phyloP scores from a whole-genome alignment of 2,329 filamentous ascomycete genomes.

The Zelopaecilomyces penicillatus region DNA sequence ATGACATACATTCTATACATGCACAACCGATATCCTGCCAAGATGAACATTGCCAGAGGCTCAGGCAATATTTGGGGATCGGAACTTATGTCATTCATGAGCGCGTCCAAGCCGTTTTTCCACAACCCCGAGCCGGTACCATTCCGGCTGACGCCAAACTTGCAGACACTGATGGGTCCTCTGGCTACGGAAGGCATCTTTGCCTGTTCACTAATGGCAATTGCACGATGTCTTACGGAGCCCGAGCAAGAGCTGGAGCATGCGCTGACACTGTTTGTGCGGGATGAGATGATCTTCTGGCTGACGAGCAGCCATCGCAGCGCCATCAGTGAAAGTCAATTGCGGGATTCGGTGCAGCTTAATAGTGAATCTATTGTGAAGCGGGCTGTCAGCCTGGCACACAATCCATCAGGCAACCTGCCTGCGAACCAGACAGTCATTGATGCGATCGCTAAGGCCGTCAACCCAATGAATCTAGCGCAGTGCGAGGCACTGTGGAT shows the following conservation, averaged over 20 bases:
- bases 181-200: conserved; percentile 95
- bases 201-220: conserved; percentile 90
- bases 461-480: conserved; percentile 82
- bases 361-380: conserved; percentile 93
- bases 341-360: conserved; percentile 70
- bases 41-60: conserved; percentile 80
- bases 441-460: conserved; percentile 84
- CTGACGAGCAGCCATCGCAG: conserved; percentile 69
- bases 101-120: conserved; percentile 75
- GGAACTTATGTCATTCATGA: conserved; percentile 87
- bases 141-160: conserved; percentile 92
- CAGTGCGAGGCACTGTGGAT: conserved; percentile 94
- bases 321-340: conserved; percentile 49
- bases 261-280: conserved; percentile 86
- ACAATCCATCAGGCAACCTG: conserved; percentile 67
- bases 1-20: conserved; percentile 99
- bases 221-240: conserved; percentile 87
- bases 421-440: conserved; percentile 97
- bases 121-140: conserved; percentile 93
- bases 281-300: conserved; percentile 98
- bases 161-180: conserved; percentile 93
- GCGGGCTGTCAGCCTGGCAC: conserved; percentile 75
- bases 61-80: conserved; percentile 95
- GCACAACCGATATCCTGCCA: conserved; percentile 90
- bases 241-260: conserved; percentile 88